Evolutionary conservation across 805 yeast genomes (phyloP), one percentile per base, ranked within the genome.

Genomic region (Metschnikowia peoriensis): DNA sequence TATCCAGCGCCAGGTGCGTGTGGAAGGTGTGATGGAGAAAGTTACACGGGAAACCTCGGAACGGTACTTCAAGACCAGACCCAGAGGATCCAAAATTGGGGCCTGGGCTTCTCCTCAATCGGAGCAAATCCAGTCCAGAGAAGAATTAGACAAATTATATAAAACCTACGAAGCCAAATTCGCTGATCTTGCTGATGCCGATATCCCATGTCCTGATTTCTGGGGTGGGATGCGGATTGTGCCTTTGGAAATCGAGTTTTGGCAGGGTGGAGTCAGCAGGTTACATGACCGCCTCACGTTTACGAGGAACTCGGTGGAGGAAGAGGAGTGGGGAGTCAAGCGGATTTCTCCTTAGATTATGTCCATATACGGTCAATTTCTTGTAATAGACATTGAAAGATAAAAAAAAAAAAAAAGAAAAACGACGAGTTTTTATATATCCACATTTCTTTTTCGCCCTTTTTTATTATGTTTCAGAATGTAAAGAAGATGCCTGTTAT

Each of bases 31-130:
- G 9, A 84, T 89, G 60, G 96, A 88, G 68, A 80, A 78, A 55
- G 88, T 92, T 41, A 75, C 83, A 28, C 76, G 84, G 52, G 92
- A 88, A 61, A 89, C 87, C 32, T 81, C 89, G 6, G 83, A 86
- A 60, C 76, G 85, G 46, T 94, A 94, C 70, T 94, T 83, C 70
- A 79, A 81, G 47, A 86, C 96, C 0, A 80, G 99, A 65, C 99
- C 99, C 38, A 78, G 96, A 53, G 97, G 96, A 7, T 88, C 96
- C 32, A 85, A 88, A 65, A 84, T 94, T 55, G 98, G 99, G 32
- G 99, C 99, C 0, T 92, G 97, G 96, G 88, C 97, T 0, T 86
- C 96, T 29, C 96, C 96, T 4, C 99, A 94, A 75, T 83, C 92
- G 35, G 76, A 80, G 49, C 77, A 75, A 2, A 76, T 92, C 38